phyloP scores from a whole-genome alignment of 192 early-diverging fungal species.

The Kickxella alabastrina region DNA sequence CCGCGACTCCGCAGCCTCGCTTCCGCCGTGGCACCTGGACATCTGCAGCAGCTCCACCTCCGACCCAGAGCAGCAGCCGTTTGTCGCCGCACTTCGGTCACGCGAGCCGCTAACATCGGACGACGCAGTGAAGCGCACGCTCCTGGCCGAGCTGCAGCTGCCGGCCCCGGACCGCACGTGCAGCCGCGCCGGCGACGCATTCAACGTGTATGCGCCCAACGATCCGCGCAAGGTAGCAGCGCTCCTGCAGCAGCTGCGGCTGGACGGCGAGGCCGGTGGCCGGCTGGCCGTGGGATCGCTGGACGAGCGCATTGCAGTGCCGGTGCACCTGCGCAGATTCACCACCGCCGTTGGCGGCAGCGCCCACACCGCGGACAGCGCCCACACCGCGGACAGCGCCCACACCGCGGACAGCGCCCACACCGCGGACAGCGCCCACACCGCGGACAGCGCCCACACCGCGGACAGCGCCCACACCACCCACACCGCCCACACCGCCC shows the following conservation, averaged over 20 bases:
- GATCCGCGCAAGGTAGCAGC: constrained; percentile 64
- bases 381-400: too few relatives aligned
- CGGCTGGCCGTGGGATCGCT: constrained; percentile 21
- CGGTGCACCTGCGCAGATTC: constrained; percentile 26
- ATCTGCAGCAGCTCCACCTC: neutral
- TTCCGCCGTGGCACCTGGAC: constrained; percentile 31
- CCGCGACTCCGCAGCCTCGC: neutral
- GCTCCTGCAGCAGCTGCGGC: constrained; percentile 55
- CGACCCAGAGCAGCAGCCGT: constrained; percentile 17
- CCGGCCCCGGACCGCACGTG: constrained; percentile 8
- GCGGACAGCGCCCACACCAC: too few relatives aligned
- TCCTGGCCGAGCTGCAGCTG: constrained; percentile 58
- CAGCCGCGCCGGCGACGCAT: constrained; percentile 59
- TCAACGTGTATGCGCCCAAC: constrained; percentile 89
- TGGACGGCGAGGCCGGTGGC: constrained; percentile 52
- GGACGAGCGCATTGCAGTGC: constrained; percentile 41
- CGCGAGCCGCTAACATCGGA: constrained; percentile 59
- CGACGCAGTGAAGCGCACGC: constrained; percentile 71
- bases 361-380: constrained; percentile 54
- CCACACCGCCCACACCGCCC: constrained; percentile 50
- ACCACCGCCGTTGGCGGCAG: too few relatives aligned
- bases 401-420: constrained; percentile 66
- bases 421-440: constrained; percentile 27
- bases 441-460: too few relatives aligned
- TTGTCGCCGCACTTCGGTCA: constrained; percentile 54